Conservation (phyloP, 805 yeast species). For the Candida coleopterorum region DNA sequence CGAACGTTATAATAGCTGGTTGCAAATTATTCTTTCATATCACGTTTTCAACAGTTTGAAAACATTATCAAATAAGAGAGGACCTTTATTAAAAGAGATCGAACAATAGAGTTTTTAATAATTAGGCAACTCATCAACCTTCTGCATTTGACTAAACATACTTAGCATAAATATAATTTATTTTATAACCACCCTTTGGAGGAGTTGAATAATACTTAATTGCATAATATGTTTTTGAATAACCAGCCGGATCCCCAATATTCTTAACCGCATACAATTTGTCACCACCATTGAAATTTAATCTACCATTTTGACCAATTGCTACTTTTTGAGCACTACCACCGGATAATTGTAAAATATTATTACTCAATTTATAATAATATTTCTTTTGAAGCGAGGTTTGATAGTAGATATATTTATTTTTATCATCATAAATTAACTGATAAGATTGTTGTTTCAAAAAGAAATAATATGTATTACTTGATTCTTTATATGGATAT, state of each 20-base stretch:
- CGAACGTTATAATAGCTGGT: too few relatives aligned
- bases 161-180: constrained; percentile 4
- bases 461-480: constrained; percentile 32
- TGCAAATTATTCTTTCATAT: too few relatives aligned
- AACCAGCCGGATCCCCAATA: constrained; percentile 5
- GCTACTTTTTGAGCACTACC: background rate
- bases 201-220: constrained; percentile 1
- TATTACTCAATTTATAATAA: background rate
- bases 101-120: too few relatives aligned
- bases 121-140: constrained; percentile 5
- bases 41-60: too few relatives aligned
- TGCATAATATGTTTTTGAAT: constrained; percentile 5
- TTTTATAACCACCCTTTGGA: constrained; percentile 3
- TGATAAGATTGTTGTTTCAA: background rate
- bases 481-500: constrained; percentile 42
- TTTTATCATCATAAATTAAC: constrained; percentile 4
- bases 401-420: constrained; percentile 3
- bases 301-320: constrained; percentile 2
- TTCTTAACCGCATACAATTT: constrained; percentile 6
- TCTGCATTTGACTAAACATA: background rate
- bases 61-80: too few relatives aligned
- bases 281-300: constrained; percentile 1
- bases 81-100: too few relatives aligned
- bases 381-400: background rate
- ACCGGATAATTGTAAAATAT: constrained; percentile 3